A percentile compares a stretch with the other conserved stretches of the same genome.
Conservation (phyloP, 371 early-diverging fungal species). For the Mucor circinelloides region DNA sequence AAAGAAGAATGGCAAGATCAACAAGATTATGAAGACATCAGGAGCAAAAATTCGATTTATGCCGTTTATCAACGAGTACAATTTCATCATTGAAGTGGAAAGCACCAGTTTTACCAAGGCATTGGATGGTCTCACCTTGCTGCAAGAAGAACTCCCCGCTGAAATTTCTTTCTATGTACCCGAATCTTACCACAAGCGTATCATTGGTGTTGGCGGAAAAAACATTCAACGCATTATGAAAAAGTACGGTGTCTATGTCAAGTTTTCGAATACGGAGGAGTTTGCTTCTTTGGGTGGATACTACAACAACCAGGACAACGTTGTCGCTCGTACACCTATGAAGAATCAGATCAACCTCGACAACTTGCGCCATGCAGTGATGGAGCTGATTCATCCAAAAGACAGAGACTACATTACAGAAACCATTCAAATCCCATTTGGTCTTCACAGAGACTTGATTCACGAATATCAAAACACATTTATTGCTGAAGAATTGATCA, state of each 20-base stretch:
- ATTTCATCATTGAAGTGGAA: conserved; percentile 76
- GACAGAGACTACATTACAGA: conserved; percentile 55
- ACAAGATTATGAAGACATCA: conserved; percentile 80
- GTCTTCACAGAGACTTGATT: conserved; percentile 48
- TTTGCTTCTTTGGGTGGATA: conserved; percentile 78
- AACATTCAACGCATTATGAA: conserved; percentile 97
- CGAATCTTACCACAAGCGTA: conserved; percentile 89
- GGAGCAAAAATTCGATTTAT: conserved; percentile 56
- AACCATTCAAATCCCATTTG: conserved; percentile 45
- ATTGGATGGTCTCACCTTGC: conserved; percentile 68
- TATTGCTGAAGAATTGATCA: conserved; percentile 46
- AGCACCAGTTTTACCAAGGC: conserved; percentile 59
- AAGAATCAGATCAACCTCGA: conserved; percentile 77
- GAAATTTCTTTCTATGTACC: conserved; percentile 89
- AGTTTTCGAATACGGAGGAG: conserved; percentile 86
- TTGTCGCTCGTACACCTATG: conserved; percentile 86
- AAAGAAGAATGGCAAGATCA: conserved; percentile 95
- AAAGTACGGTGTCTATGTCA: conserved; percentile 93
- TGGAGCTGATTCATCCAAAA: conserved; percentile 70
- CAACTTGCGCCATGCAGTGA: conserved; percentile 69
- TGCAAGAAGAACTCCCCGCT: conserved; percentile 86
- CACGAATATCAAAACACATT: conserved; percentile 42
- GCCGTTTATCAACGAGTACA: conserved; percentile 70
- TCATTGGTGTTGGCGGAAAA: conserved; percentile 94
- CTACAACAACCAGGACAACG: conserved; percentile 81